Conservation (phyloP, 2,329 filamentous ascomycete genomes). For the Ascochyta clinopodiicola region DNA sequence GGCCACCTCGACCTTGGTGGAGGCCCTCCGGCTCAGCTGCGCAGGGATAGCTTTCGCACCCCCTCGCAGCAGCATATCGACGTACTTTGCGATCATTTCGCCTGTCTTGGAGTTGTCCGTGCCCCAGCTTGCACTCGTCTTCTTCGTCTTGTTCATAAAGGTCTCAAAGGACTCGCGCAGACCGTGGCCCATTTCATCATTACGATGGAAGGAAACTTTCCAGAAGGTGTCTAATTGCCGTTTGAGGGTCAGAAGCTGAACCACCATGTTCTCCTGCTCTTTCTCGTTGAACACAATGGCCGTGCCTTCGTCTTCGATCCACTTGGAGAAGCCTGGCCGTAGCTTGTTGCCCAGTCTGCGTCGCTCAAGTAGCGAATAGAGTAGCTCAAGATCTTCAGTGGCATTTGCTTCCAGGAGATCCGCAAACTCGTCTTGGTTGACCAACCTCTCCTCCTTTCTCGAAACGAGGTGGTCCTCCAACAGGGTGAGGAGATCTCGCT, state of each 20-base stretch:
- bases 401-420: slow-evolving; percentile 76
- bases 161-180: slow-evolving; percentile 84
- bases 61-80: slow-evolving; percentile 85
- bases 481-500: slow-evolving; percentile 73
- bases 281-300: slow-evolving; percentile 81
- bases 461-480: slow-evolving; percentile 77
- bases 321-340: slow-evolving; percentile 75
- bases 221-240: slow-evolving; percentile 78
- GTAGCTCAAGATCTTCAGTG: slow-evolving; percentile 71
- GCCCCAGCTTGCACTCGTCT: slow-evolving; percentile 72
- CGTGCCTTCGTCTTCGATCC: slow-evolving; percentile 78
- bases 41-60: slow-evolving; percentile 83
- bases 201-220: slow-evolving; percentile 75
- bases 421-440: slow-evolving; percentile 71
- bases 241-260: slow-evolving; percentile 81
- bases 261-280: slow-evolving; percentile 83
- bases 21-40: slow-evolving; percentile 63
- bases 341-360: slow-evolving; percentile 74
- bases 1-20: slow-evolving; percentile 63
- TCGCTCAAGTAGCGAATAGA: slow-evolving; percentile 80
- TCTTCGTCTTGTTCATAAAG: slow-evolving; percentile 90
- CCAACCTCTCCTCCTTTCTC: slow-evolving; percentile 62
- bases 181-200: slow-evolving; percentile 77
- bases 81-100: slow-evolving; percentile 98
- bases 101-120: slow-evolving; percentile 92